Conservation (phyloP, 495 filamentous ascomycete genomes). For the Echria macrotheca region DNA sequence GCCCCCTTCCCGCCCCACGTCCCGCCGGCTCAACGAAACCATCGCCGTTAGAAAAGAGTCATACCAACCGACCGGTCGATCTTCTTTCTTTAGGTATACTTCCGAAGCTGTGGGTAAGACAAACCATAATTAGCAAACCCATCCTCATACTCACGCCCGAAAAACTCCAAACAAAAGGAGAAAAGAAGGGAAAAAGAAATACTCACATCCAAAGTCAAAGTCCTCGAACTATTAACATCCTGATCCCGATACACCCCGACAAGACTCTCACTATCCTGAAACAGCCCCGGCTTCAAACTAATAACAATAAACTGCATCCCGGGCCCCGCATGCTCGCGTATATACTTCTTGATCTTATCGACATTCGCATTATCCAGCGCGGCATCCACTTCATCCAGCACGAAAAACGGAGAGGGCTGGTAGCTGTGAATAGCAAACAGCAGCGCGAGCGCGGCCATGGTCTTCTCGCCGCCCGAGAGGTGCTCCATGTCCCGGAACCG, state of each 20-base stretch:
- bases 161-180: no score
- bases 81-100: slow-evolving; percentile 31
- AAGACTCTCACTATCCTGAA: slow-evolving; percentile 87
- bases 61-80: no score
- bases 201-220: slow-evolving; percentile 91
- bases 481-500: slow-evolving; percentile 99
- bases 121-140: slow-evolving; percentile 1
- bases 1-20: no score
- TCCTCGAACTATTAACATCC: slow-evolving; percentile 79
- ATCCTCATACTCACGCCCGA: no score
- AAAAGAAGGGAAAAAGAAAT: not conserved
- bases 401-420: slow-evolving; percentile 93
- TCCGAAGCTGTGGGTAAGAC: slow-evolving; percentile 30
- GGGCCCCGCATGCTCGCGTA: slow-evolving; percentile 85
- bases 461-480: slow-evolving; percentile 95
- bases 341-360: slow-evolving; percentile 89
- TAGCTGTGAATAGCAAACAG: slow-evolving; percentile 95
- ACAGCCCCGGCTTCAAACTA: slow-evolving; percentile 85
- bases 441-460: slow-evolving; percentile 92
- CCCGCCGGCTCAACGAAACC: no score
- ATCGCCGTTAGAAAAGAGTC: no score
- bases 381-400: slow-evolving; percentile 96
- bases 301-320: slow-evolving; percentile 99
- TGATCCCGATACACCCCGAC: slow-evolving; percentile 96
- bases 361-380: slow-evolving; percentile 97